Conservation (phyloP, 2,329 filamentous ascomycete genomes). For the Seiridium cupressi region DNA sequence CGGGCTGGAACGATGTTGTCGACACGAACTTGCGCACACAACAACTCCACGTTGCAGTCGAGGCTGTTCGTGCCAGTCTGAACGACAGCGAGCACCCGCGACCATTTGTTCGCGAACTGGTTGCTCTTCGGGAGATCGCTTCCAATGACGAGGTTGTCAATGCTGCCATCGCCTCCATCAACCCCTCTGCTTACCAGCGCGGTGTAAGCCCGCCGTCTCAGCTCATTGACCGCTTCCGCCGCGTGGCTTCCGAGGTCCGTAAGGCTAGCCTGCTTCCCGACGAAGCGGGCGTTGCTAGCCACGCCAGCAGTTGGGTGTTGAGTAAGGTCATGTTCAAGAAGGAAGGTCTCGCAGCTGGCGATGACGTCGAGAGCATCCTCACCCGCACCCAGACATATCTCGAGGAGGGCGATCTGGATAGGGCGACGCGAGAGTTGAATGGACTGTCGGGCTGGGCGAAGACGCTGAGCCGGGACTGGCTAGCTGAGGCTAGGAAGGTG, state of each 20-base stretch:
- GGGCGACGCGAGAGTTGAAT: slow-evolving; percentile 93
- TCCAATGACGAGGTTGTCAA: slow-evolving; percentile 81
- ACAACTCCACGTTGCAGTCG: slow-evolving; percentile 92
- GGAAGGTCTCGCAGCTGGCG: slow-evolving; percentile 75
- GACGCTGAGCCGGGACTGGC: slow-evolving; percentile 91
- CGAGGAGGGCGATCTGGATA: slow-evolving; percentile 90
- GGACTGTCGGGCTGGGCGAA: slow-evolving; percentile 90
- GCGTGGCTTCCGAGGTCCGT: slow-evolving; percentile 86
- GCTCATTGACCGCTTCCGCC: slow-evolving; percentile 92
- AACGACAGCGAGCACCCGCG: slow-evolving; percentile 71
- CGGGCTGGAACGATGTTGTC: slow-evolving; percentile 86
- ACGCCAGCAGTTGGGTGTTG: slow-evolving; percentile 84
- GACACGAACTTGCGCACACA: slow-evolving; percentile 91
- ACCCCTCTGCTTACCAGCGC: slow-evolving; percentile 88
- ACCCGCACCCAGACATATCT: slow-evolving; percentile 85
- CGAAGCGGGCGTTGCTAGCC: slow-evolving; percentile 89
- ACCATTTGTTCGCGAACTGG: slow-evolving; percentile 89
- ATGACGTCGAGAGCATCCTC: slow-evolving; percentile 92
- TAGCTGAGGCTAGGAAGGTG: slow-evolving; percentile 85
- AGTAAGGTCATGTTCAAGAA: slow-evolving; percentile 98
- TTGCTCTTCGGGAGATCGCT: slow-evolving; percentile 90
- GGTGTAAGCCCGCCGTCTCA: slow-evolving; percentile 82
- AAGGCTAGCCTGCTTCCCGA: slow-evolving; percentile 92
- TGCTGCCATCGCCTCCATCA: slow-evolving; percentile 94
- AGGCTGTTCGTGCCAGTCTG: slow-evolving; percentile 83